phyloP scores from a whole-genome alignment of 169 alveolate species.

The Neospora caninum region DNA sequence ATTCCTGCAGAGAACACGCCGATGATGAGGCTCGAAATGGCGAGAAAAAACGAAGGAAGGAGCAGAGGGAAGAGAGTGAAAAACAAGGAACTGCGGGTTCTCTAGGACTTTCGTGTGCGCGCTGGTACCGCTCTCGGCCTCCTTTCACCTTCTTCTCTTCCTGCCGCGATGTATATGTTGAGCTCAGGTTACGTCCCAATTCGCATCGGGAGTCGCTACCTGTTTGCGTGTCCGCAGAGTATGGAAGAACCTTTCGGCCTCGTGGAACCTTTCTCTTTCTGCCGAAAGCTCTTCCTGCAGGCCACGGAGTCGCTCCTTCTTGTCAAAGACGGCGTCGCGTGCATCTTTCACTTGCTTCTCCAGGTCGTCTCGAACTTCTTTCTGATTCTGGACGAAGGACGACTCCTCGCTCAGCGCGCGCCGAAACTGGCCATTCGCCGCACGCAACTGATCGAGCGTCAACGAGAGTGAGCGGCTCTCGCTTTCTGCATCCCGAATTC shows the following conservation, averaged over 20 bases:
- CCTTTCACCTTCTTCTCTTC: too few species aligned
- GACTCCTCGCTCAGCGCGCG: not conserved
- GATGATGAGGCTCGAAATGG: not conserved
- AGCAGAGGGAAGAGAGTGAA: too few species aligned
- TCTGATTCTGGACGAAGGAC: not conserved
- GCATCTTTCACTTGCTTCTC: not conserved
- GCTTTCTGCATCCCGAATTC: not conserved
- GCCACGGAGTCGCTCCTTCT: not conserved
- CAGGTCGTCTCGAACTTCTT: not conserved
- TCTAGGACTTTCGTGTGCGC: too few species aligned
- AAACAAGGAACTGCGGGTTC: too few species aligned
- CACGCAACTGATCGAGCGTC: conserved; percentile 23
- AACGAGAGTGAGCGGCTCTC: not conserved
- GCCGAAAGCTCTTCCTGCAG: not conserved
- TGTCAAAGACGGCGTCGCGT: not conserved
- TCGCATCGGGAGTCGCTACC: not conserved
- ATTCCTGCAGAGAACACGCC: not conserved
- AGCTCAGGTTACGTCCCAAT: too few species aligned
- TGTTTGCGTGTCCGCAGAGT: not conserved
- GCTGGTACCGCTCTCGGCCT: too few species aligned
- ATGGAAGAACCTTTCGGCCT: not conserved
- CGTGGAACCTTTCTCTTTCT: not conserved
- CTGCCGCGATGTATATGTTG: too few species aligned
- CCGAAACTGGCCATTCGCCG: not conserved
- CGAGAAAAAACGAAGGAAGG: not conserved